Evolutionary conservation across 805 yeast species (phyloP), one percentile per base, ranked within the genome.

Genomic region (Spathaspora passalidarum): DNA sequence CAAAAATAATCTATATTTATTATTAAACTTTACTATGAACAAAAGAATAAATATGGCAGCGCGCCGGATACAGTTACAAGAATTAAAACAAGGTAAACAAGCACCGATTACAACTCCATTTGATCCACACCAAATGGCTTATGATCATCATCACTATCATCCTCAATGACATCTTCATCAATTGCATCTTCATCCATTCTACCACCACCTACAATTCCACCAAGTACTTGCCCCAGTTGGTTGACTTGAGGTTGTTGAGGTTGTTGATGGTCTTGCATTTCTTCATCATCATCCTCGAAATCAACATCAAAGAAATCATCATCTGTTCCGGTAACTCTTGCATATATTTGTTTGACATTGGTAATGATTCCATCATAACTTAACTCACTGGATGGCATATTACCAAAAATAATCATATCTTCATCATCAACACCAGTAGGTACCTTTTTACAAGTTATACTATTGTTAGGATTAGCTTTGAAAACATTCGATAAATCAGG

Each of bases 251-350:
- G 13, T 11, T 23, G n/a, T 13, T 4, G 9, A 4, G 14, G 25
- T 17, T 18, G 13, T 20, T 16, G 21, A 32, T 20, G 20, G 36
- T 13, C 16, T 26, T n/a, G 40, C 17, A 18, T 45, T 4, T 72
- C 75, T 29, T 82, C 91, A 38, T 87, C 96, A 17, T 90, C 97
- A 62, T 92, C 98, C 65, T 92, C 97, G 60, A 92, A 92, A 65
- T 92, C 98, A 36, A 92, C 88, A 63, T 89, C 96, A 61, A 92
- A 92, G 69, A 94, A 94, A 66, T 92, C 98, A 56, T 92, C 97
- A 61, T 87, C 94, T 1, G 96, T 80, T 8, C 98, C 98, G 9
- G 94, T 95, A 50, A 92, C 83, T 46, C 77, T 74, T 49, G 80
- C 82, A 62, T 88, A 92, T 36, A 92, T 62, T 17, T 79, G 69